Evolutionary conservation across 768 basidiomycete species (phyloP).

Genomic region (Punctularia strigosozonata): DNA sequence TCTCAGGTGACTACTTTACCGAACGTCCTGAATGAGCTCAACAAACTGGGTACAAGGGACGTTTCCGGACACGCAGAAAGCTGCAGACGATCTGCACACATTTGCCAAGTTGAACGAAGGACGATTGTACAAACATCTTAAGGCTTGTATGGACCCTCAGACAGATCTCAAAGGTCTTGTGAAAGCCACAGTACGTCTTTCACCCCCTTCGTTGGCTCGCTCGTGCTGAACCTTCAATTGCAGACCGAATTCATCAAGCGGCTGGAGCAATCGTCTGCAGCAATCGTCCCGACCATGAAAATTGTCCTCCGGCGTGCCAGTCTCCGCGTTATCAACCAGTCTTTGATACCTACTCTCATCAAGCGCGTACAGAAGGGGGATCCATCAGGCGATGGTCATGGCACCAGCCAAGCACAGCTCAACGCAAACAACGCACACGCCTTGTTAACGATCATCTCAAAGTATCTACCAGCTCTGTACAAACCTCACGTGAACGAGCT

Average conservation of each 20-base stretch:
- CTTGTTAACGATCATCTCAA: slow-evolving; percentile 53
- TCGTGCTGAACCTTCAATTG: background rate
- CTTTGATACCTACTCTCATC: slow-evolving; percentile 73
- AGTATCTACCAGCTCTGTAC: slow-evolving; percentile 63
- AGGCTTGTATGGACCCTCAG: slow-evolving; percentile 72
- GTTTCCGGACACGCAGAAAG: slow-evolving; percentile 64
- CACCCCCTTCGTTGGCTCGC: background rate
- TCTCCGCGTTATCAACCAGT: slow-evolving; percentile 71
- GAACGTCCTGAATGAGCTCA: background rate
- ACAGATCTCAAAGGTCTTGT: slow-evolving; percentile 71
- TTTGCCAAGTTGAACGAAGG: slow-evolving; percentile 87
- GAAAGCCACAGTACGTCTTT: slow-evolving; percentile 54
- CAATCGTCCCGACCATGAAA: slow-evolving; percentile 55
- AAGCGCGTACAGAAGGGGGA: slow-evolving; percentile 45
- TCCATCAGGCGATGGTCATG: slow-evolving; percentile 19
- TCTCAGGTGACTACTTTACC: slow-evolving; percentile 39
- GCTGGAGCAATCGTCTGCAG: slow-evolving; percentile 55
- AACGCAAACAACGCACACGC: slow-evolving; percentile 36
- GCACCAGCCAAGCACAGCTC: slow-evolving; percentile 22
- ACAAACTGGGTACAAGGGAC: slow-evolving; percentile 24
- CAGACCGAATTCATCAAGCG: slow-evolving; percentile 74
- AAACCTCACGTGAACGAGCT: slow-evolving; percentile 70
- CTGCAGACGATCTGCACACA: slow-evolving; percentile 59
- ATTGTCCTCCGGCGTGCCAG: slow-evolving; percentile 58
- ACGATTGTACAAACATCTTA: slow-evolving; percentile 75